phyloP scores from a whole-genome alignment of 2,329 filamentous ascomycete genomes.

The Exophiala calicioides region DNA sequence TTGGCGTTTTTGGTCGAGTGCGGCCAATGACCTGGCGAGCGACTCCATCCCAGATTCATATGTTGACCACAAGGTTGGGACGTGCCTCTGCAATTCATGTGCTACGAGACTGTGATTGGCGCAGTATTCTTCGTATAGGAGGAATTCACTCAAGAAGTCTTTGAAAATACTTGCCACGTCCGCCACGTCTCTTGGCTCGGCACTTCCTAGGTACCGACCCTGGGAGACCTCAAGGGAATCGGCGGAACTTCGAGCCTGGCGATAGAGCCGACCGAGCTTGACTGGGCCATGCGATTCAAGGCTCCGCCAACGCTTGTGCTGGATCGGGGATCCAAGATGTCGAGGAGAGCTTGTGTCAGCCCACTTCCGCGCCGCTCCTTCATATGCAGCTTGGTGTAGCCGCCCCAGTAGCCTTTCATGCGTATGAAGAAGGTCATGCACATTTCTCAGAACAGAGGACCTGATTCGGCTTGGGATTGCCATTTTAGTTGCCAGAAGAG shows the following conservation, averaged over 20 bases:
- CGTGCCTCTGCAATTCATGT: conserved; percentile 69
- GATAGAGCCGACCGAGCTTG: conserved; percentile 10
- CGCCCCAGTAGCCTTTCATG: conserved; percentile 80
- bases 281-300: conserved; percentile 47
- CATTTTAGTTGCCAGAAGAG: conserved; percentile 71
- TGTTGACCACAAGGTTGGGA: conserved; percentile 70
- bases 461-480: conserved; percentile 64
- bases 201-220: conserved; percentile 31
- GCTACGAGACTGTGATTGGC: conserved; percentile 86
- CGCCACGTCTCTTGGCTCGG: conserved; percentile 56
- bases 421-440: conserved; percentile 76
- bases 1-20: conserved; percentile 64
- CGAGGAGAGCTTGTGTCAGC: conserved; percentile 28
- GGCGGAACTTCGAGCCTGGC: conserved; percentile 22
- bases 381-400: conserved; percentile 58
- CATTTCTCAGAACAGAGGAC: conserved; percentile 73
- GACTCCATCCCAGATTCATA: conserved; percentile 86
- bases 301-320: conserved; percentile 22
- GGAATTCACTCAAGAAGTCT: conserved; percentile 74
- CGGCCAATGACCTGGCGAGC: conserved; percentile 71
- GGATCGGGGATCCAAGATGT: conserved; percentile 23
- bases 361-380: conserved; percentile 29
- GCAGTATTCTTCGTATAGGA: conserved; percentile 87
- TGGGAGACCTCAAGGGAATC: conserved; percentile 22
- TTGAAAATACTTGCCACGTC: conserved; percentile 58